Evolutionary conservation across 495 filamentous ascomycete species (phyloP).

Genomic region (Xanthoparmelia taractica): DNA sequence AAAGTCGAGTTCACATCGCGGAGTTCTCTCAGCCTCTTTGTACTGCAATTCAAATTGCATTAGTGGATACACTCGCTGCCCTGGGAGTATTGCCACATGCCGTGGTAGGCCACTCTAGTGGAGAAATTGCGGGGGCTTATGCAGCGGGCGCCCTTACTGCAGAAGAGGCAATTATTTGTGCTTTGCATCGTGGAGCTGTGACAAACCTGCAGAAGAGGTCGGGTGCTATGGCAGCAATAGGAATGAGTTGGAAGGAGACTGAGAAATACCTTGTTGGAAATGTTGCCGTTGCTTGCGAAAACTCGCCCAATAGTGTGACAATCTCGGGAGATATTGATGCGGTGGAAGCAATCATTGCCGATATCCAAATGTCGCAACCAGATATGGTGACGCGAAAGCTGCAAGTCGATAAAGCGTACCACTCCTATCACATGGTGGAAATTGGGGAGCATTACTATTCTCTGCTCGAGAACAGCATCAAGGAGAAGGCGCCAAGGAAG

Average conservation of each 20-base stretch:
- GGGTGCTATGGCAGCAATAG: constrained; percentile 31
- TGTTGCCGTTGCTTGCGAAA: constrained; percentile 39
- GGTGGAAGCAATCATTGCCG: constrained; percentile 20
- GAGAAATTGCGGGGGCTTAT: constrained; percentile 38
- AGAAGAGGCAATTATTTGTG: constrained; percentile 20
- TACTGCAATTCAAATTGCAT: constrained; percentile 26
- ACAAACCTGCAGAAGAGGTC: constrained; percentile 4
- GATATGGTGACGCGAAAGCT: constrained; percentile 27
- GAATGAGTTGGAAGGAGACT: constrained; percentile 27
- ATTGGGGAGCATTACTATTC: too few relatives aligned
- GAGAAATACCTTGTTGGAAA: constrained; percentile 21
- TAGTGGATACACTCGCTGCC: constrained; percentile 16
- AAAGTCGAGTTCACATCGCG: not conserved
- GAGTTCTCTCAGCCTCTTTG: constrained; percentile 18
- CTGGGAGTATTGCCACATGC: constrained; percentile 19
- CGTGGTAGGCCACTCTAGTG: constrained; percentile 36
- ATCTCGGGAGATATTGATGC: constrained; percentile 33
- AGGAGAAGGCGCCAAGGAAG: too few relatives aligned
- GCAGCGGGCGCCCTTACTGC: constrained; percentile 2
- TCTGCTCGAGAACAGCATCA: too few relatives aligned
- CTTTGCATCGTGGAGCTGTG: constrained; percentile 31
- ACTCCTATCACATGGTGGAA: constrained; percentile 23
- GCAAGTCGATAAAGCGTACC: constrained; percentile 29
- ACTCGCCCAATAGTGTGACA: constrained; percentile 35
- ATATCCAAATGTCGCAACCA: not conserved